A percentile compares a stretch with the other conserved stretches of the same genome.
These are phyloP conservation scores for Euphorbia tirucalli DNA, from an alignment of 345 rosid genomes.

Conservation along the genomic window DNA sequence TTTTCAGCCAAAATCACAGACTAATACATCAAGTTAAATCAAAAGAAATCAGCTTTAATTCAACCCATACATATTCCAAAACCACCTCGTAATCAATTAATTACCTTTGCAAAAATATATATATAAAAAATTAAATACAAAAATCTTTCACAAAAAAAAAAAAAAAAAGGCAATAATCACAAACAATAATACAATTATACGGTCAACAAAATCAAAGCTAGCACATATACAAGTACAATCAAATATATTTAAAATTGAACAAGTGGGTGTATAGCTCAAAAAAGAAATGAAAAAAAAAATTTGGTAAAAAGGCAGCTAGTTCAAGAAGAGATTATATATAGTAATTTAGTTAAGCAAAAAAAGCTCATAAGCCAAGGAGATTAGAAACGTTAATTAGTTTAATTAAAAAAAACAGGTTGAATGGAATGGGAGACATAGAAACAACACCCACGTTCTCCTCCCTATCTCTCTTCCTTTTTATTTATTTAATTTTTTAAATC, in stretches of 20 bases:
- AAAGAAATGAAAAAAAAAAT: too few species aligned
- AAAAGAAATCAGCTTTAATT: not conserved
- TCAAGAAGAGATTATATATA: conserved; percentile 36
- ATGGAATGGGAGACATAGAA: conserved; percentile 72
- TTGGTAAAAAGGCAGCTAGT: conserved; percentile 25
- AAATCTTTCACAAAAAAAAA: not conserved
- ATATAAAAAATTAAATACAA: too few species aligned
- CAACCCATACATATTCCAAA: not conserved
- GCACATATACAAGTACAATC: too few species aligned
- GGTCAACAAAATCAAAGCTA: not conserved
- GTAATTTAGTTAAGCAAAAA: conserved; percentile 21
- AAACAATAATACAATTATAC: not conserved
- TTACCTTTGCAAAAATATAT: too few species aligned
- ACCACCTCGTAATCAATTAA: not conserved
- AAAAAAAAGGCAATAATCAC: not conserved
- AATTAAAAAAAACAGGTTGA: conserved; percentile 26
- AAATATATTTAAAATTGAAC: not conserved
- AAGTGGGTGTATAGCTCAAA: not conserved
- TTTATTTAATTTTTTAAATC: too few species aligned
- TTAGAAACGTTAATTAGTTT: too few species aligned
- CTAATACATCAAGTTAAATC: not conserved
- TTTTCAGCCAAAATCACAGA: conserved; percentile 2
- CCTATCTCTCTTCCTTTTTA: conserved; percentile 23
- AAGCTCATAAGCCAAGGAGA: conserved; percentile 79
- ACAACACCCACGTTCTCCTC: conserved; percentile 90